Evolutionary conservation across 257 asterid species (phyloP).

Genomic region (Solanum acaule): DNA sequence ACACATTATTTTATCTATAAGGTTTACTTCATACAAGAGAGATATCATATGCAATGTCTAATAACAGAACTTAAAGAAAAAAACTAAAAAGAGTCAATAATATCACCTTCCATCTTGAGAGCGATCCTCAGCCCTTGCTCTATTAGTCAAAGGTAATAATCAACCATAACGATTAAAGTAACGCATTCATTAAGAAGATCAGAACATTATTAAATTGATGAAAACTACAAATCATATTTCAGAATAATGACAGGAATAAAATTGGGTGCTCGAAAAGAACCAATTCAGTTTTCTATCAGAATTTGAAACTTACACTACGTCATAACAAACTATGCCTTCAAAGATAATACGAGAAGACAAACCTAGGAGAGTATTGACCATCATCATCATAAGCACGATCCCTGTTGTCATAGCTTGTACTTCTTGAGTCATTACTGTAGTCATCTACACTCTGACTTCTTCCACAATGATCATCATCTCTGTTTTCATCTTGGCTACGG

Average conservation of each 20-base stretch:
- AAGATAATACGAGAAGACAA: background rate
- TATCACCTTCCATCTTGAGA: slow-evolving; percentile 84
- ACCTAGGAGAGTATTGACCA: slow-evolving; percentile 86
- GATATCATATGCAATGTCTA: background rate
- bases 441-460: slow-evolving; percentile 50
- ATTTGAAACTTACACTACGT: background rate
- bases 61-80: background rate
- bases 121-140: slow-evolving; percentile 63
- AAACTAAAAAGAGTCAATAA: background rate
- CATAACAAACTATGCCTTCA: background rate
- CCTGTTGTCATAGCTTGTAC: slow-evolving; percentile 74
- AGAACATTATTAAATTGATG: background rate
- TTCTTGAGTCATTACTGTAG: slow-evolving; percentile 60
- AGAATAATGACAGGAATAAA: background rate
- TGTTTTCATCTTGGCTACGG: slow-evolving; percentile 52
- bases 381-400: slow-evolving; percentile 61
- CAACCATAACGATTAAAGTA: background rate
- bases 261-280: background rate
- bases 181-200: background rate
- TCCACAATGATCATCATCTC: slow-evolving; percentile 66
- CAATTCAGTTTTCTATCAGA: background rate
- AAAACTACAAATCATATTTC: background rate
- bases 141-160: slow-evolving; percentile 12
- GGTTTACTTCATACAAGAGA: background rate
- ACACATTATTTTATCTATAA: background rate